Percentiles rank a stretch among this genome's conserved stretches.
Conservation (phyloP, 1,284 basidiomycete species). For the Marasmius oreades region DNA sequence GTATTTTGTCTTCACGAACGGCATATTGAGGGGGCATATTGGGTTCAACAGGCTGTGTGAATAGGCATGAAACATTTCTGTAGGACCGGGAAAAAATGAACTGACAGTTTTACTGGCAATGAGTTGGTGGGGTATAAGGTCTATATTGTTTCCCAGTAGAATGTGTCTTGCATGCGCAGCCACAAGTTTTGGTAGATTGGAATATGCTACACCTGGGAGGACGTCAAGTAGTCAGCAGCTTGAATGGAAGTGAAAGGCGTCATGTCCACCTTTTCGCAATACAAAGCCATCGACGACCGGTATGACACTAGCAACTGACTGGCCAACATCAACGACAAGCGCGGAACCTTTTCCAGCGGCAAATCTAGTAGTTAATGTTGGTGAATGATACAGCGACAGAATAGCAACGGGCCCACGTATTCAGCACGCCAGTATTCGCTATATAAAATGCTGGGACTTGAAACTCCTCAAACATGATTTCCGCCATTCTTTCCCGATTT, state of each 20-base stretch:
- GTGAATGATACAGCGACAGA: background rate
- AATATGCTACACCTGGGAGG: slow-evolving; percentile 61
- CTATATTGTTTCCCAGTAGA: slow-evolving; percentile 52
- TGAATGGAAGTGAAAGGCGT: slow-evolving; percentile 6
- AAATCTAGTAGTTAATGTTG: slow-evolving; percentile 54
- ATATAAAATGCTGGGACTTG: slow-evolving; percentile 95
- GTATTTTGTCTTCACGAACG: slow-evolving; percentile 72
- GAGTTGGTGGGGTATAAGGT: slow-evolving; percentile 82
- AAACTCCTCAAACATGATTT: slow-evolving; percentile 97
- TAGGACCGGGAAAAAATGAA: slow-evolving; percentile 11
- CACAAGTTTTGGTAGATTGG: slow-evolving; percentile 73
- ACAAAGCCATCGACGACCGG: slow-evolving; percentile 99
- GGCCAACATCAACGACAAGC: slow-evolving; percentile 91
- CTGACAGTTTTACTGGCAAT: slow-evolving; percentile 74
- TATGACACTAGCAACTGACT: slow-evolving; percentile 84
- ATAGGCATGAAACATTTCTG: background rate
- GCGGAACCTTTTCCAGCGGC: slow-evolving; percentile 96
- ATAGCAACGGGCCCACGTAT: slow-evolving; percentile 61
- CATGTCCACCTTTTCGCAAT: slow-evolving; percentile 78
- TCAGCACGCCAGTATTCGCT: slow-evolving; percentile 93
- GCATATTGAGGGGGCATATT: slow-evolving; percentile 59
- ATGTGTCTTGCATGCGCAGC: slow-evolving; percentile 69
- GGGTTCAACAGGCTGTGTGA: slow-evolving; percentile 58
- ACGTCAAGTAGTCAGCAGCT: background rate
- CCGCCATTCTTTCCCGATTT: slow-evolving; percentile 89